phyloP scores from a whole-genome alignment of 2,329 filamentous ascomycete genomes.

The Clonostachys rosea region DNA sequence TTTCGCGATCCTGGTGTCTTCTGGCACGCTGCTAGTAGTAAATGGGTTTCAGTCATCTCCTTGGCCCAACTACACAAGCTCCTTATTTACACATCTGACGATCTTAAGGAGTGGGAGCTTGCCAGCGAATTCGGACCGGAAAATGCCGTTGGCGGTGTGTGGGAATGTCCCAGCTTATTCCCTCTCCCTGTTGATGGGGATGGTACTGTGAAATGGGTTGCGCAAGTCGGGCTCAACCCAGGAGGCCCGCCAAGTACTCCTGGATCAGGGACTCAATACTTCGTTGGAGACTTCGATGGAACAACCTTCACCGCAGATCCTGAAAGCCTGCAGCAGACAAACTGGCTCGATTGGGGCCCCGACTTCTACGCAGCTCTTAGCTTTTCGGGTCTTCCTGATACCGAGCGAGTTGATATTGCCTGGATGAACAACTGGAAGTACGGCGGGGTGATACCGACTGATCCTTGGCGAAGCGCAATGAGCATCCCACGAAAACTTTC shows the following conservation, averaged over 20 bases:
- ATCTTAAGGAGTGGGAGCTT: slow-evolving; percentile 2
- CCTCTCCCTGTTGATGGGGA: background rate
- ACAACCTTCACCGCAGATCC: background rate
- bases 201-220: background rate
- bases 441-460: slow-evolving; percentile 1
- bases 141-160: slow-evolving; percentile 1
- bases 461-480: slow-evolving; percentile 2
- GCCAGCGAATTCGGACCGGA: slow-evolving; percentile 1
- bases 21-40: slow-evolving; percentile 1
- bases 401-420: slow-evolving; percentile 1
- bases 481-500: slow-evolving; percentile 1
- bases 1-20: slow-evolving; percentile 3
- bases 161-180: slow-evolving; percentile 4
- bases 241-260: slow-evolving; percentile 1
- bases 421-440: slow-evolving; percentile 5
- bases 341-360: slow-evolving; percentile 1
- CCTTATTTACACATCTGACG: slow-evolving; percentile 2
- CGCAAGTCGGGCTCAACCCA: slow-evolving; percentile 3
- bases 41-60: slow-evolving; percentile 2
- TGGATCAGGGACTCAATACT: slow-evolving; percentile 2
- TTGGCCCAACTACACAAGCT: slow-evolving; percentile 1
- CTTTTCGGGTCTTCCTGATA: slow-evolving; percentile 1
- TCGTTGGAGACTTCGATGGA: slow-evolving; percentile 3
- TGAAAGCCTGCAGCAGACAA: slow-evolving; percentile 1
- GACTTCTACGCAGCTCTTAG: slow-evolving; percentile 2